phyloP scores from a whole-genome alignment of 1,284 basidiomycete genomes.

The Ganoderma boninense region DNA sequence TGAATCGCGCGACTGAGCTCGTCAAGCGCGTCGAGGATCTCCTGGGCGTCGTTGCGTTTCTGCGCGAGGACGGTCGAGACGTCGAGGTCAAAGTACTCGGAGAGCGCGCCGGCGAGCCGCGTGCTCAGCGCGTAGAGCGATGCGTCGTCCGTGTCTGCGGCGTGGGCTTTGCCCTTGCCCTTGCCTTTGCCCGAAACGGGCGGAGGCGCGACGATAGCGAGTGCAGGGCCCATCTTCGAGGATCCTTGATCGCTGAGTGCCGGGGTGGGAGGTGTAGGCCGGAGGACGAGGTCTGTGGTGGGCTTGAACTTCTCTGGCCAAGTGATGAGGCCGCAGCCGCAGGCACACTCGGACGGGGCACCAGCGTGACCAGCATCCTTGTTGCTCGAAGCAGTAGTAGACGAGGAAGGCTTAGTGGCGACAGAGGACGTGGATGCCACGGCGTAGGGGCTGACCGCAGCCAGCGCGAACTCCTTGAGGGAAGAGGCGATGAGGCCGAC shows the following conservation, averaged over 20 bases:
- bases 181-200: slow-evolving; percentile 31
- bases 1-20: slow-evolving; percentile 60
- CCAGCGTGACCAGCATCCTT: slow-evolving; percentile 19
- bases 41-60: slow-evolving; percentile 59
- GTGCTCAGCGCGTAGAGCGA: slow-evolving; percentile 50
- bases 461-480: slow-evolving; percentile 63
- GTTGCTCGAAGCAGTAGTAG: slow-evolving; percentile 24
- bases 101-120: slow-evolving; percentile 56
- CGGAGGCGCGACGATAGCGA: slow-evolving; percentile 35
- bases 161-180: slow-evolving; percentile 24
- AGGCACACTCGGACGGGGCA: slow-evolving; percentile 39
- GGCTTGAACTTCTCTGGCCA: slow-evolving; percentile 44
- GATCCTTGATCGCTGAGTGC: slow-evolving; percentile 32
- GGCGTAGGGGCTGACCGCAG: slow-evolving; percentile 58
- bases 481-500: slow-evolving; percentile 52
- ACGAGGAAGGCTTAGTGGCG: slow-evolving; percentile 27
- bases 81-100: slow-evolving; percentile 62
- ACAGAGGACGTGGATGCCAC: slow-evolving; percentile 43
- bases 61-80: slow-evolving; percentile 51
- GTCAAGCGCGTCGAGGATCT: slow-evolving; percentile 69
- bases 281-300: slow-evolving; percentile 50
- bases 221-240: slow-evolving; percentile 38
- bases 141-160: slow-evolving; percentile 34
- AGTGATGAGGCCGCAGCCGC: slow-evolving; percentile 43
- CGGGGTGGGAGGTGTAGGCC: slow-evolving; percentile 44